Evolutionary conservation across 139 green algal genomes (phyloP).

Genomic region (Picochlorum sp.): DNA sequence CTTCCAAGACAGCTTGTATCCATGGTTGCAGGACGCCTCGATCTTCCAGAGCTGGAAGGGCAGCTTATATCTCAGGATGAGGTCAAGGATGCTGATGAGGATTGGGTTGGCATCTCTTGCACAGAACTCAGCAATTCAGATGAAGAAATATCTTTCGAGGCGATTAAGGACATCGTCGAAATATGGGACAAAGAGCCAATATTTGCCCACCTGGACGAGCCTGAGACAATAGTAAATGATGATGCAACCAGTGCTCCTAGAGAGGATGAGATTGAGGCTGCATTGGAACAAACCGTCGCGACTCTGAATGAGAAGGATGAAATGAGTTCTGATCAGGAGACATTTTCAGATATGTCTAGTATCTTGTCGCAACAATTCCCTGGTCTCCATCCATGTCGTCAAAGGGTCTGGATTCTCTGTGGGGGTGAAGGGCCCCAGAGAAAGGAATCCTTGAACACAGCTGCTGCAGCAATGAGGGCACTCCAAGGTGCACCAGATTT

Average conservation of each 20-base stretch:
- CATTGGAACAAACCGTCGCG: background rate
- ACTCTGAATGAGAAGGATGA: background rate
- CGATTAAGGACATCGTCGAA: background rate
- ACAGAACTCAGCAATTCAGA: background rate
- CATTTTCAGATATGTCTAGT: background rate
- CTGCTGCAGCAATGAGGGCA: slow-evolving; percentile 4
- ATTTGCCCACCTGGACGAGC: background rate
- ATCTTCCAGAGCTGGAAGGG: slow-evolving; percentile 11
- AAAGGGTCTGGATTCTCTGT: slow-evolving; percentile 30
- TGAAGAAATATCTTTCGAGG: background rate
- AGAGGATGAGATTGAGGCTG: background rate
- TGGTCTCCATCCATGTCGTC: slow-evolving; percentile 6
- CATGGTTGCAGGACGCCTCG: background rate
- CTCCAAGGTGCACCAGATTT: slow-evolving; percentile 18
- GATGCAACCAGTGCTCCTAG: background rate
- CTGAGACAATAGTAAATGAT: background rate
- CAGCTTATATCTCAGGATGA: slow-evolving; percentile 4
- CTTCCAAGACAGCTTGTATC: slow-evolving; percentile 19
- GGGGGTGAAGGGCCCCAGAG: slow-evolving; percentile 24
- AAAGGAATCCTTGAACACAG: slow-evolving; percentile 15
- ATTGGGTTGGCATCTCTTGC: background rate
- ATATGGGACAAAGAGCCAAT: background rate
- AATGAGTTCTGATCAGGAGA: background rate
- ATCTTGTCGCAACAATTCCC: background rate
- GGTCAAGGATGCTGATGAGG: background rate